These are phyloP conservation scores for Tephrocybe sp. DNA, from an alignment of 768 basidiomycete species.

Conservation along the genomic window DNA sequence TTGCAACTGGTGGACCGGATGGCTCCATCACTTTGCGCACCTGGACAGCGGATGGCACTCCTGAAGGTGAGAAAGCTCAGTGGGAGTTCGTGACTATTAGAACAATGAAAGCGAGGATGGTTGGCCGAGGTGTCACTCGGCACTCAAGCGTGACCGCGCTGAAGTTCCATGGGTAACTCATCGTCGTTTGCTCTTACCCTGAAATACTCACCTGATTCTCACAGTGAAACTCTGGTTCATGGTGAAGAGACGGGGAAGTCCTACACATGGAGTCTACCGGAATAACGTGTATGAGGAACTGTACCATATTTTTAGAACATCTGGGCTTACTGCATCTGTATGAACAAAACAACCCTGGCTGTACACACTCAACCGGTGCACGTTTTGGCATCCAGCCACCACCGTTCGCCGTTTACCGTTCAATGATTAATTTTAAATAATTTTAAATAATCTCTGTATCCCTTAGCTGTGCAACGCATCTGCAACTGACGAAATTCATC, in stretches of 20 bases:
- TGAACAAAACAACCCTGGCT: too few species aligned
- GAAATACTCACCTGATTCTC: background rate
- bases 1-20: constrained; percentile 80
- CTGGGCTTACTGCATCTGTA: background rate
- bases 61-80: constrained; percentile 59
- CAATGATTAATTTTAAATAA: too few species aligned
- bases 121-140: constrained; percentile 34
- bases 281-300: constrained; percentile 11
- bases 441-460: too few species aligned
- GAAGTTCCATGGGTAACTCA: constrained; percentile 72
- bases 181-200: background rate
- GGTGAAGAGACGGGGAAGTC: constrained; percentile 29
- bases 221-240: constrained; percentile 23
- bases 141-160: constrained; percentile 71
- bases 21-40: constrained; percentile 80
- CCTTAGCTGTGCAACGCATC: too few species aligned
- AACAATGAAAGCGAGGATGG: constrained; percentile 59
- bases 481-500: too few species aligned
- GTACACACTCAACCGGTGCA: too few species aligned
- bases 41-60: constrained; percentile 79
- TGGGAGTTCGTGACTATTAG: constrained; percentile 78
- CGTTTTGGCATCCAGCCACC: too few species aligned
- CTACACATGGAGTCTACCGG: constrained; percentile 24
- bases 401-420: too few species aligned
- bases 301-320: background rate